Evolutionary conservation across 129 eudicot species (phyloP), one percentile per base, ranked within the genome.

Genomic region (Flaveria robusta): DNA sequence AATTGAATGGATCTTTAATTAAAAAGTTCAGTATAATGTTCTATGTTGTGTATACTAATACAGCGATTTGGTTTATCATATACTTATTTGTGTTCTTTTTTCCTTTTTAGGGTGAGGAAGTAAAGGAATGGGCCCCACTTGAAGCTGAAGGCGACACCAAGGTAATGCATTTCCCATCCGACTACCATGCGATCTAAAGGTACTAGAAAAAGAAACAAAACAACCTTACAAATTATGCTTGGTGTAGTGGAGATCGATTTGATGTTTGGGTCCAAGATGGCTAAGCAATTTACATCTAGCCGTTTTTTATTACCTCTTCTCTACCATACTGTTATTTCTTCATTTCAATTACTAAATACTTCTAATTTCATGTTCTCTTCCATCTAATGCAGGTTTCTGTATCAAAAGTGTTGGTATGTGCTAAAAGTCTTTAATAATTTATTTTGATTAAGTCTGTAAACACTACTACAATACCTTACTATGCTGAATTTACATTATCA

Each of bases 241-340:
- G 96, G 97, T 76, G 81, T 78, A 83, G 85, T 77, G 97, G 97
- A 63, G 98, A 93, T 75, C 82, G 64, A 77, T 93, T 93, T 82
- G 97, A 90, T 67, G 96, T 86, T 13, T 88, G 92, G 90, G 73
- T 87, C 29, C 82, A 88, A 41, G 79, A 90, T 79, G 71, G 97
- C 97, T 93, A 91, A 83, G 85, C 51, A 76, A 27, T 68, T 56
- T 39, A 54, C 66, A 19, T 50, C 37, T 29, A 29, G 34, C 34
- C 34, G 34, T 4, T 29, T 29, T 29, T 5, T 29, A 29, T 29
- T 29, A 3, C 34, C 5, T 29, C 34, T 29, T 29, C 34, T 29
- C 34, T 29, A 29, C 4, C 34, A 29, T 29, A 29, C 34, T 29
- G 6, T 29, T 29, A 29, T 29, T 29, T 29, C 5, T 29, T 29